Conservation (phyloP, 2,329 filamentous ascomycete genomes). For the Colletotrichum phormii region DNA sequence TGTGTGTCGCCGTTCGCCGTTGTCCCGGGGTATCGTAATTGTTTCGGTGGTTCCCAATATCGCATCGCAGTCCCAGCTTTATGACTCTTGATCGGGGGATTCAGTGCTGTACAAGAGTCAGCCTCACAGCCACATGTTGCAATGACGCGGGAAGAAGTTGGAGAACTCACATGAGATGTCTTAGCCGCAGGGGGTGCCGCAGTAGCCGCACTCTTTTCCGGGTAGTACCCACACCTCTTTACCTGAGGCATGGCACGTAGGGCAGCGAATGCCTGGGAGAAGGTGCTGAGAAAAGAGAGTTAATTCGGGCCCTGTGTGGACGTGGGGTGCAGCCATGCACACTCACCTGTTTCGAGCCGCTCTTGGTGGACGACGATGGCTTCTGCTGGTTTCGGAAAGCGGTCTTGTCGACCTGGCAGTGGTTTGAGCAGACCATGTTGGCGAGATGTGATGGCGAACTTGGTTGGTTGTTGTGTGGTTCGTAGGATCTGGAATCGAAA, state of each 20-base stretch:
- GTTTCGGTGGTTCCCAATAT: constrained; percentile 19
- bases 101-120: constrained; percentile 17
- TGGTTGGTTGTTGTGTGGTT: not conserved
- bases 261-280: constrained; percentile 64
- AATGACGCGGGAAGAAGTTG: constrained; percentile 8
- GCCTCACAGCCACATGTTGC: constrained; percentile 24
- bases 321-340: constrained; percentile 2
- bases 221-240: constrained; percentile 68
- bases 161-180: constrained; percentile 30
- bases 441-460: not conserved
- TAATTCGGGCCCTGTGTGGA: constrained; percentile 8
- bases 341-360: constrained; percentile 30
- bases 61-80: constrained; percentile 17
- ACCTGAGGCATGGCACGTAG: constrained; percentile 60
- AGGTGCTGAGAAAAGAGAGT: constrained; percentile 41
- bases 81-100: constrained; percentile 20
- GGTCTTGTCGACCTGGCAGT: constrained; percentile 28
- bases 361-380: constrained; percentile 27
- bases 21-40: constrained; percentile 35
- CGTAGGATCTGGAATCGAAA: not conserved
- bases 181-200: constrained; percentile 57
- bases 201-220: constrained; percentile 62
- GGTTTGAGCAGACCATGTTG: constrained; percentile 32
- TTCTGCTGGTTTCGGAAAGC: constrained; percentile 25
- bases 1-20: constrained; percentile 33